Conservation (phyloP, 352 stramenopile species). For the Blastocystis hominis region DNA sequence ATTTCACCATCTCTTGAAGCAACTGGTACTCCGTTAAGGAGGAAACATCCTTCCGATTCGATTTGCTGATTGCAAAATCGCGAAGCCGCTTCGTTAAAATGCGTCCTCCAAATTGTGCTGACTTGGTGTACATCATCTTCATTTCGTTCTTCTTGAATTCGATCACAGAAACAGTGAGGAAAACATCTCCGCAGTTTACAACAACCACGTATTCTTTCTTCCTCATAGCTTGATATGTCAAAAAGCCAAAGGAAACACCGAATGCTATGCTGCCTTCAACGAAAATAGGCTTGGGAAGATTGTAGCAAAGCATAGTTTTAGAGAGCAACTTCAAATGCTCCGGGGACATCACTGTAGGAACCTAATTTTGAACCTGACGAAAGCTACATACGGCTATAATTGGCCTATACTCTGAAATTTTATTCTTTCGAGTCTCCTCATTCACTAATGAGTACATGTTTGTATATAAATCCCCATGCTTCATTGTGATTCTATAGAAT, state of each 20-base stretch:
- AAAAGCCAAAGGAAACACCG: slow-evolving; percentile 5
- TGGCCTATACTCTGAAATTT: not conserved
- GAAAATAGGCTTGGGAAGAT: not conserved
- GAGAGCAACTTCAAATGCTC: not conserved
- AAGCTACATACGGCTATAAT: not conserved
- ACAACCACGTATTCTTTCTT: not conserved
- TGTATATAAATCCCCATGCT: not conserved
- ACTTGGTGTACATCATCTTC: not conserved
- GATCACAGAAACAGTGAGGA: not conserved
- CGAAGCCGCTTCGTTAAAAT: not conserved
- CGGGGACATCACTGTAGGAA: not conserved
- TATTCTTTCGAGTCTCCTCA: not conserved
- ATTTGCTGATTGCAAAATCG: not conserved
- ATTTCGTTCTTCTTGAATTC: not conserved
- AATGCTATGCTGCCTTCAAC: not conserved
- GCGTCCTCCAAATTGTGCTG: not conserved
- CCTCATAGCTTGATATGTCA: not conserved
- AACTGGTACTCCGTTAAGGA: not conserved
- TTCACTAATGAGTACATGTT: not conserved
- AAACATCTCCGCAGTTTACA: not conserved
- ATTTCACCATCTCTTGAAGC: not conserved
- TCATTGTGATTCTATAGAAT: not conserved
- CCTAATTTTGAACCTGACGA: not conserved
- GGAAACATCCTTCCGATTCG: not conserved
- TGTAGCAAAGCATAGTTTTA: not conserved